Evolutionary conservation across 495 filamentous ascomycete species (phyloP), one percentile per base, ranked within the genome.

Genomic region (Cercophora newfieldiana): DNA sequence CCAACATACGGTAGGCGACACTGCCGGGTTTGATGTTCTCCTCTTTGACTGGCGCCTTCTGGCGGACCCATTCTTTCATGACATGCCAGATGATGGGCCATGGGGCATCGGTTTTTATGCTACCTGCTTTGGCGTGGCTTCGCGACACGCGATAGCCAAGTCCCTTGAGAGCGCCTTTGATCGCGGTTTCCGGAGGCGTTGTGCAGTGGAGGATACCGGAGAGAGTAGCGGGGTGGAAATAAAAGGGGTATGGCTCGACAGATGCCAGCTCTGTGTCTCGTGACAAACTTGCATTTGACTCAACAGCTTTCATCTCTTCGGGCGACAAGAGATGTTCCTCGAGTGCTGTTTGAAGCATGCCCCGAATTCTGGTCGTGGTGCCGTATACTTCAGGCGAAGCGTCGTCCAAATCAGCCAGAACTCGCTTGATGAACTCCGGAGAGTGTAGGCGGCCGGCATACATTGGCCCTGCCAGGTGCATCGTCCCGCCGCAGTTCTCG

Each of bases 391-490:
- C 77, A 8, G 79, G 78, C 8, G 90, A 82, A 1, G 87, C 82
- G 1, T 79, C 76, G 2, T 90, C 85, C 7, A 96, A 82, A 49
- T 86, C 81, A 21, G 84, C 83, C 16, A 99, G 81, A 1, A 99
- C 87, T 31, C 79, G 83, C 68, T 91, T 82, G 64, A 99, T 86
- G 69, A 96, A 99, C 3, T 85, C 82, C 7, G 86, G 79, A 56
- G 93, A 94, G 73, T 98, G 95, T 7, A 99, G 79, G 10, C 90
- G 91, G 2, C 95, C 95, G 55, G 85, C 94, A 82, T 92, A 99
- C 93, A 99, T 97, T 0, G 95, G 95, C 0, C 95, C 95, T 1
- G 87, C 88, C 19, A 97, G 77, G 73, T 97, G 95, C 71, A 90
- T 96, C 64, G 91, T 93, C 66, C 85, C 87, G 7, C 89, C 91